Conservation (phyloP, 805 yeast species). For the Cyberlindnera japonica region DNA sequence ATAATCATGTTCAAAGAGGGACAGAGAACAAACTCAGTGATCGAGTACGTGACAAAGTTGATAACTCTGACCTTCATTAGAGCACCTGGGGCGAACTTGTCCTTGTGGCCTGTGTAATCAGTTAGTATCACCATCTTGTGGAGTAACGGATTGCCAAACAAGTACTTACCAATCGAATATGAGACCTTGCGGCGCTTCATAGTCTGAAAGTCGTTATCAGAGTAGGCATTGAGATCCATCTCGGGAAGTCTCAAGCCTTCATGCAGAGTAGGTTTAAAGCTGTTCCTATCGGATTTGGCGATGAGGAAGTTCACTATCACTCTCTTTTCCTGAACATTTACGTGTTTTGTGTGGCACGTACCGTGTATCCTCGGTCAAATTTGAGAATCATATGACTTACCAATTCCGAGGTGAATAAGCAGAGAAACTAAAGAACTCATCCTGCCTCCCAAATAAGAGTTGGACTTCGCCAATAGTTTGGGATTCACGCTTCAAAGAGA, state of each 20-base stretch:
- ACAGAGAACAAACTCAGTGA: constrained; percentile 69
- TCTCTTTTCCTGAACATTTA: not conserved
- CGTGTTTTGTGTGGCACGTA: no score
- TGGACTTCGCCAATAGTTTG: no score
- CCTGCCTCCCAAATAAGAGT: no score
- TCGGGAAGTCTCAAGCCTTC: no score
- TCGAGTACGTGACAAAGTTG: constrained; percentile 68
- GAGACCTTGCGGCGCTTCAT: constrained; percentile 10
- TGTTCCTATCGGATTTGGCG: not conserved
- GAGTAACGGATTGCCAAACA: no score
- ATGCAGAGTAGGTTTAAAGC: not conserved
- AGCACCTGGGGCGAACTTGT: constrained; percentile 41
- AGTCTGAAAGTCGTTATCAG: constrained; percentile 2
- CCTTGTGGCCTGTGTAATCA: constrained; percentile 15
- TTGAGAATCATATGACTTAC: no score
- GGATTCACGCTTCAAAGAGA: no score
- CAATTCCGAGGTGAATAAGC: no score
- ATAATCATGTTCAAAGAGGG: constrained; percentile 87
- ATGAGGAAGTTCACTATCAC: not conserved
- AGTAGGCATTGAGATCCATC: constrained; percentile 18
- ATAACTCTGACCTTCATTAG: constrained; percentile 50
- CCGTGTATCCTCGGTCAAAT: no score
- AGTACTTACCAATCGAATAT: constrained; percentile 8
- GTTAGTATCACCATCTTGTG: no score
- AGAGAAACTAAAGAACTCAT: no score